Percentiles rank a stretch among this genome's conserved stretches.
These are phyloP conservation scores for Aspergillus brunneoviolaceus DNA, from an alignment of 2,329 filamentous ascomycete species.

Conservation along the genomic window DNA sequence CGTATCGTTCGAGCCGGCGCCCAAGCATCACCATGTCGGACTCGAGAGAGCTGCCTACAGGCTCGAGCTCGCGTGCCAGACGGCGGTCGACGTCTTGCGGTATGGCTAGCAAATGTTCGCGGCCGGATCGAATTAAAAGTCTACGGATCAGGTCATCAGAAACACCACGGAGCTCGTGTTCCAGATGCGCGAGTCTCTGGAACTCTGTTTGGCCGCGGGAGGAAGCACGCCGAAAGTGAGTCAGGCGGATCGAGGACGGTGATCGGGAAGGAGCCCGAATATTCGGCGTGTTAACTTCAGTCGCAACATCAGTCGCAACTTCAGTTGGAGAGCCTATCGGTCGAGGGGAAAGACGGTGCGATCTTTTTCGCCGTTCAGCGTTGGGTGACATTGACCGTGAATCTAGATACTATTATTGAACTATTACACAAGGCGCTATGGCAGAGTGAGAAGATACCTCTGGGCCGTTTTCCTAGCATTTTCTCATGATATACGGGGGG, in stretches of 20 bases:
- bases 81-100: conserved; percentile 13
- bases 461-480: conserved; percentile 17
- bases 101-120: conserved; percentile 19
- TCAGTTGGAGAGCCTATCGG: conserved; percentile 19
- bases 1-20: conserved; percentile 14
- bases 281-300: conserved; percentile 22
- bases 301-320: conserved; percentile 13
- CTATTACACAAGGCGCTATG: conserved; percentile 11
- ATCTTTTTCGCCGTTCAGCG: conserved; percentile 16
- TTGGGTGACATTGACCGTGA: conserved; percentile 12
- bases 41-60: conserved; percentile 1
- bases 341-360: conserved; percentile 15
- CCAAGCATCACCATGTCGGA: conserved; percentile 13
- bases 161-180: conserved; percentile 17
- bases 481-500: conserved; percentile 19
- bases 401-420: conserved; percentile 18
- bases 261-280: conserved; percentile 15
- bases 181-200: conserved; percentile 15
- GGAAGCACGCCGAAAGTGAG: conserved; percentile 16
- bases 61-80: conserved; percentile 10
- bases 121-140: conserved; percentile 19
- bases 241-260: conserved; percentile 18
- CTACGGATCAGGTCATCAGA: conserved; percentile 17
- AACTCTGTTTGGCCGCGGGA: conserved; percentile 11
- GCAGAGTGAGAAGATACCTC: conserved; percentile 17